A percentile compares a stretch with the other conserved stretches of the same genome.
These are phyloP conservation scores for Diaporthe citrichinensis DNA, from an alignment of 2,329 filamentous ascomycete species.

Conservation along the genomic window DNA sequence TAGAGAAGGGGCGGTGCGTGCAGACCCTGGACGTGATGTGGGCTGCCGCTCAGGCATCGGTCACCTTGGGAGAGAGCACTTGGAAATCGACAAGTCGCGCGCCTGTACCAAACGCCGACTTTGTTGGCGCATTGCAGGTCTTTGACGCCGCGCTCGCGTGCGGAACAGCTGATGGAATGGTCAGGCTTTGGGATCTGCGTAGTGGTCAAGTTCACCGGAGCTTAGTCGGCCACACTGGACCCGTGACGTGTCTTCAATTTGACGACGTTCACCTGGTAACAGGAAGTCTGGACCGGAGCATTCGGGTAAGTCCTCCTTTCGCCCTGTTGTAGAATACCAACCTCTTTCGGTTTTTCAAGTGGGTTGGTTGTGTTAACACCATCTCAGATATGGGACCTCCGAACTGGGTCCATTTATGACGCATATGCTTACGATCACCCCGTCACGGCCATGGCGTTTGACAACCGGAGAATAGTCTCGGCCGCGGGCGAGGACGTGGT, in stretches of 20 bases:
- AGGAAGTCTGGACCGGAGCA: slow-evolving; percentile 91
- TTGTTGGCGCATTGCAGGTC: slow-evolving; percentile 93
- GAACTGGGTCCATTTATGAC: slow-evolving; percentile 94
- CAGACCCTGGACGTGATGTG: slow-evolving; percentile 98
- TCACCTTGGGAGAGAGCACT: slow-evolving; percentile 72
- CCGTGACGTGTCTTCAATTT: slow-evolving; percentile 95
- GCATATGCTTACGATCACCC: slow-evolving; percentile 95
- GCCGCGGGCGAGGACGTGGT: slow-evolving; percentile 94
- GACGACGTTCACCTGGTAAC: slow-evolving; percentile 96
- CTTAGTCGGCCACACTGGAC: slow-evolving; percentile 93
- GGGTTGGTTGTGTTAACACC: neutral
- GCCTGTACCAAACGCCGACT: slow-evolving; percentile 81
- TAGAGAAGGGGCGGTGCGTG: slow-evolving; percentile 96
- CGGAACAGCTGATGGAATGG: slow-evolving; percentile 97
- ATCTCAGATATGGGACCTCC: slow-evolving; percentile 94
- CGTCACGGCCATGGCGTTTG: slow-evolving; percentile 98
- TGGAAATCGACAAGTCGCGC: slow-evolving; percentile 83
- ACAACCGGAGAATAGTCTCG: slow-evolving; percentile 87
- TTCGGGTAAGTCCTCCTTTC: slow-evolving; percentile 78
- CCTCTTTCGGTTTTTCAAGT: neutral
- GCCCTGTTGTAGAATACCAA: neutral
- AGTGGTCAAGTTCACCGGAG: slow-evolving; percentile 98
- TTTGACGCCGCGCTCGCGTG: slow-evolving; percentile 97
- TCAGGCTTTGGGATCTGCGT: slow-evolving; percentile 94
- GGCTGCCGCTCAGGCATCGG: slow-evolving; percentile 92